A percentile compares a stretch with the other conserved stretches of the same genome.
Conservation (phyloP, 352 stramenopile genomes). For the Thraustochytrium sp. region DNA sequence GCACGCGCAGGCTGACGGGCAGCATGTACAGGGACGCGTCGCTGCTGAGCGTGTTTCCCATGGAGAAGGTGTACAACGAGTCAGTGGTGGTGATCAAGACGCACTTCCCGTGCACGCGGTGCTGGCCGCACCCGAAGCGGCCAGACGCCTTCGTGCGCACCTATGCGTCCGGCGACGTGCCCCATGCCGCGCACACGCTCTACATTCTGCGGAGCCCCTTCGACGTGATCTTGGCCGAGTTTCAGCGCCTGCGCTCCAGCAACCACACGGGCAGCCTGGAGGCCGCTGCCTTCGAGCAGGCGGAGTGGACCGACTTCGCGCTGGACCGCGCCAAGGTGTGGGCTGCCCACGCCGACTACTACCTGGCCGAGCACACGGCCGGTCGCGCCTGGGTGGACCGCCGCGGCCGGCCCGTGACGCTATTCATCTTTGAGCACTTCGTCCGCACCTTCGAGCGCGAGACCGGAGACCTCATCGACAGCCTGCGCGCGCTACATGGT, state of each 20-base stretch:
- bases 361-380: neutral
- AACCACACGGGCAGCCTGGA: neutral
- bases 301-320: neutral
- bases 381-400: neutral
- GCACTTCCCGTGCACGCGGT: constrained; percentile 19
- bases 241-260: constrained; percentile 4
- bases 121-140: constrained; percentile 8
- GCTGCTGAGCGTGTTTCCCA: constrained; percentile 19
- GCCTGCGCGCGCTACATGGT: neutral
- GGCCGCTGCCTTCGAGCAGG: neutral
- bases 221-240: constrained; percentile 48
- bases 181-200: neutral
- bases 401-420: neutral
- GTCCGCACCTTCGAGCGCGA: neutral
- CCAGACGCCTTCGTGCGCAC: too few species aligned
- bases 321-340: neutral
- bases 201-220: constrained; percentile 48
- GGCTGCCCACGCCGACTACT: neutral
- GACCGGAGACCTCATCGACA: neutral
- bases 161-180: constrained; percentile 25
- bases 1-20: constrained; percentile 44
- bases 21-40: constrained; percentile 46
- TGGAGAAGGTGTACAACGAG: constrained; percentile 9
- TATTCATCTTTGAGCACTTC: constrained; percentile 8
- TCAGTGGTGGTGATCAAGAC: constrained; percentile 45